Percentiles rank a stretch among this genome's conserved stretches.
These are phyloP conservation scores for Cajanus cajan DNA, from an alignment of 306 rosid genomes.

Conservation along the genomic window DNA sequence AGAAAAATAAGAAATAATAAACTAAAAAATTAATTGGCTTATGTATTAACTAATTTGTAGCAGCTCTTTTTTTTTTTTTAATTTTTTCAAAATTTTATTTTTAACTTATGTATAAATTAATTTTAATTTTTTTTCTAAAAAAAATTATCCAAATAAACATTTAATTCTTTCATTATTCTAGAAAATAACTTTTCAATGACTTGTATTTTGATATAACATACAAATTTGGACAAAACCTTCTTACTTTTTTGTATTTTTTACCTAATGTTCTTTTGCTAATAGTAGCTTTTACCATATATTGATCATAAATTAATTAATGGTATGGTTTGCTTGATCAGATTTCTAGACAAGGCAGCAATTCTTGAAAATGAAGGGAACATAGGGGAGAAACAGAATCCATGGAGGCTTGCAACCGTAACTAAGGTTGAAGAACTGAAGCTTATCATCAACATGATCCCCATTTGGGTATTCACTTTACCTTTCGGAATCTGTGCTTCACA, in stretches of 20 bases:
- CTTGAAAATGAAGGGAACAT: constrained; percentile 36
- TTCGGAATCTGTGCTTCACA: constrained; percentile 75
- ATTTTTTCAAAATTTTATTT: too few relatives aligned
- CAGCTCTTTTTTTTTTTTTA: too few relatives aligned
- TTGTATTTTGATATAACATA: not conserved
- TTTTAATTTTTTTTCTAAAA: too few relatives aligned
- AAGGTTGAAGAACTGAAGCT: constrained; percentile 90
- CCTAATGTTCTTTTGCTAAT: not conserved
- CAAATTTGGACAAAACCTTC: not conserved
- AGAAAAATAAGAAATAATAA: too few relatives aligned
- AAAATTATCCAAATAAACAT: too few relatives aligned
- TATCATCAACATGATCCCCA: constrained; percentile 77
- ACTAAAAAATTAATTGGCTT: too few relatives aligned
- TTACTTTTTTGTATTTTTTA: not conserved
- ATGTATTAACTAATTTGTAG: too few relatives aligned
- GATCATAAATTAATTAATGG: not conserved
- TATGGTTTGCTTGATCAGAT: constrained; percentile 43
- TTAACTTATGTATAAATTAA: too few relatives aligned
- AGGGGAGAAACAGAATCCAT: constrained; percentile 50
- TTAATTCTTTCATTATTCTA: not conserved
- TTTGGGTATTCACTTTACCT: constrained; percentile 75
- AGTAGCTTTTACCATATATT: not conserved
- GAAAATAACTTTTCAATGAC: not conserved
- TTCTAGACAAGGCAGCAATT: constrained; percentile 94
- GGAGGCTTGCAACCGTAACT: constrained; percentile 73